Conservation (phyloP, 148 eudicot genomes). For the Cornus florida region DNA sequence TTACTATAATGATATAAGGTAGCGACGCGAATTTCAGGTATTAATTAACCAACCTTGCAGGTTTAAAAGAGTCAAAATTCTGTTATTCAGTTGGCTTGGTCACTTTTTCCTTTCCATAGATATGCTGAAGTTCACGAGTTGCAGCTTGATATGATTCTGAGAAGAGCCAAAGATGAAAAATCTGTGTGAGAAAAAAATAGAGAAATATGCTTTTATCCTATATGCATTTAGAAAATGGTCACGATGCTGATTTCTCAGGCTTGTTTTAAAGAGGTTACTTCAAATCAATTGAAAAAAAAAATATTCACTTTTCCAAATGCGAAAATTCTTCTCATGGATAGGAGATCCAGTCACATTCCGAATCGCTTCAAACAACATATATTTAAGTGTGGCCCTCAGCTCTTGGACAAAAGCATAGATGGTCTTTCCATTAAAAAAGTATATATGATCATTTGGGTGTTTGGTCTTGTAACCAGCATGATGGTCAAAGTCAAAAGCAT, state of each 20-base stretch:
- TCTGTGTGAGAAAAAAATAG: neutral
- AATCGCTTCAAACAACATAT: slow-evolving; percentile 21
- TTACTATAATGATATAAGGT: slow-evolving; percentile 1
- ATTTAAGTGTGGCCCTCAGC: slow-evolving; percentile 12
- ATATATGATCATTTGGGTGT: slow-evolving; percentile 22
- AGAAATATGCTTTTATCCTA: neutral
- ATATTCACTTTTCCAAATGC: slow-evolving; percentile 13
- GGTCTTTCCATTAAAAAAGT: slow-evolving; percentile 22
- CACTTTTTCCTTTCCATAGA: slow-evolving; percentile 12
- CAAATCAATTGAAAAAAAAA: neutral
- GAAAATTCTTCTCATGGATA: slow-evolving; percentile 12
- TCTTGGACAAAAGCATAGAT: slow-evolving; percentile 17
- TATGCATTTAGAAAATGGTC: neutral
- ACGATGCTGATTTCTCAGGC: neutral
- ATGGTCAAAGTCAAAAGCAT: slow-evolving; percentile 18
- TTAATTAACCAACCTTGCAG: neutral
- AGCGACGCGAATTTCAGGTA: neutral
- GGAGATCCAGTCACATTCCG: slow-evolving; percentile 14
- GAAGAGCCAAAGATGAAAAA: neutral
- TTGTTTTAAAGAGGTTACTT: neutral
- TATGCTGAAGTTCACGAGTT: slow-evolving; percentile 15
- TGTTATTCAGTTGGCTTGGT: neutral
- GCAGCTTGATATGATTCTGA: slow-evolving; percentile 18
- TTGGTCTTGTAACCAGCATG: slow-evolving; percentile 20
- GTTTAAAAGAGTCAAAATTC: neutral